These are phyloP conservation scores for Kodamaea kaohsiungensis DNA, from an alignment of 805 yeast species.

Conservation along the genomic window DNA sequence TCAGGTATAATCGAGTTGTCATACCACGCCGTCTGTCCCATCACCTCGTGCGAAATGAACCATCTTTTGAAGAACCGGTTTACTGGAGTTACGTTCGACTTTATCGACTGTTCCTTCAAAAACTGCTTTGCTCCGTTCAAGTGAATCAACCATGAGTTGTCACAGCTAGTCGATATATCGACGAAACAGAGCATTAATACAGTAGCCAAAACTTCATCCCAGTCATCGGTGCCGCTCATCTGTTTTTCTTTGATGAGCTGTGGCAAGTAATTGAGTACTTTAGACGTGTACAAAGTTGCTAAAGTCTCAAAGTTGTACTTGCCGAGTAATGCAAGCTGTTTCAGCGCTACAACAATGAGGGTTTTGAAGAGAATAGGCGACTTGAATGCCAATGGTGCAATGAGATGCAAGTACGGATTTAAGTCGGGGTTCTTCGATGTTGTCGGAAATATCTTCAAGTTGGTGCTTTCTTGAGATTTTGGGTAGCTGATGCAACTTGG, in stretches of 20 bases:
- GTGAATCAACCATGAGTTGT: slow-evolving; percentile 38
- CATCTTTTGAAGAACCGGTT: slow-evolving; percentile 38
- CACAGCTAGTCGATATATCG: slow-evolving; percentile 44
- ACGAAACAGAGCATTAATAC: slow-evolving; percentile 40
- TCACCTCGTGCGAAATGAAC: slow-evolving; percentile 43
- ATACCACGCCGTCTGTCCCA: slow-evolving; percentile 46
- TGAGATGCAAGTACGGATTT: slow-evolving; percentile 38
- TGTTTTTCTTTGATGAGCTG: slow-evolving; percentile 27
- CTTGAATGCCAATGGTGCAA: slow-evolving; percentile 37
- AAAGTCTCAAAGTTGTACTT: slow-evolving; percentile 23
- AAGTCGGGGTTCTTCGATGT: slow-evolving; percentile 6
- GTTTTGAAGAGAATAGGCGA: slow-evolving; percentile 35
- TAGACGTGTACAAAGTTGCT: slow-evolving; percentile 25
- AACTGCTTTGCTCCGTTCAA: slow-evolving; percentile 39
- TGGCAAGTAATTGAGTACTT: slow-evolving; percentile 32
- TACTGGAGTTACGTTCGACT: slow-evolving; percentile 29
- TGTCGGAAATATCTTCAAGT: slow-evolving; percentile 6
- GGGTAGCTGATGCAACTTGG: slow-evolving; percentile 43
- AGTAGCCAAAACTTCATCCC: slow-evolving; percentile 45
- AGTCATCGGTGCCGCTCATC: slow-evolving; percentile 20
- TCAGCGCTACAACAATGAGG: slow-evolving; percentile 38
- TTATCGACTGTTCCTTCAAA: slow-evolving; percentile 24
- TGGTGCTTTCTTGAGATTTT: slow-evolving; percentile 11
- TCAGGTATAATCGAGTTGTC: slow-evolving; percentile 22
- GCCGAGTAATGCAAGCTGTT: slow-evolving; percentile 32